A percentile compares a stretch with the other conserved stretches of the same genome.
These are phyloP conservation scores for Penicillium verrucosum DNA, from an alignment of 2,329 filamentous ascomycete species.

Conservation along the genomic window DNA sequence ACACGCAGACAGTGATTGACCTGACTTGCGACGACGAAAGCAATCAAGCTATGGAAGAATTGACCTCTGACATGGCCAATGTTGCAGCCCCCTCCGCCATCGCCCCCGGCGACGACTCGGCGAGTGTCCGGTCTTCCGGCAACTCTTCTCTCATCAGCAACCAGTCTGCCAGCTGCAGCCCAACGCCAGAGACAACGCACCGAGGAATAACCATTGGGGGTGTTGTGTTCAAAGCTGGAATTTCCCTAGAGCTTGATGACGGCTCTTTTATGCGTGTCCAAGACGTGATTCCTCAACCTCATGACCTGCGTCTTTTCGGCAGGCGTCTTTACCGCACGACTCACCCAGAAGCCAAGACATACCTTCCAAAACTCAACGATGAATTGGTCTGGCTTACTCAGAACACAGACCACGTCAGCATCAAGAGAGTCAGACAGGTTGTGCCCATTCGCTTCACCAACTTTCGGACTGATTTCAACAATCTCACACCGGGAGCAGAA, in stretches of 20 bases:
- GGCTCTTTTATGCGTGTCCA: conserved; percentile 43
- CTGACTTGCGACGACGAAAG: not conserved
- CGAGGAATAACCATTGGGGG: conserved; percentile 12
- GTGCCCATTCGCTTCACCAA: conserved; percentile 57
- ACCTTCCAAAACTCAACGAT: conserved; percentile 38
- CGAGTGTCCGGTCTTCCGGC: not conserved
- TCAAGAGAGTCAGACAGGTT: conserved; percentile 39
- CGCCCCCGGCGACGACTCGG: not conserved
- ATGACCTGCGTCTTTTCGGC: conserved; percentile 37
- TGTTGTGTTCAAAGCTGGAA: conserved; percentile 25
- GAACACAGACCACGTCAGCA: conserved; percentile 43
- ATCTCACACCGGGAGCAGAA: conserved; percentile 22
- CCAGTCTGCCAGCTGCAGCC: not conserved
- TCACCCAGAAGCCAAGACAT: conserved; percentile 30
- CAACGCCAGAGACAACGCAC: conserved; percentile 6
- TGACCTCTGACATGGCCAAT: not conserved
- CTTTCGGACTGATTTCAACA: conserved; percentile 22
- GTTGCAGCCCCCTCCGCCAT: not conserved
- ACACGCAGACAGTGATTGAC: not conserved
- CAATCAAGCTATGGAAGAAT: not conserved
- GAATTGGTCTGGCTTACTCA: conserved; percentile 47
- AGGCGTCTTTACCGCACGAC: conserved; percentile 34
- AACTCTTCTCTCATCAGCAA: not conserved
- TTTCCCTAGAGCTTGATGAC: conserved; percentile 39
- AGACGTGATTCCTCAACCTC: conserved; percentile 31